A percentile compares a stretch with the other conserved stretches of the same genome.
These are phyloP conservation scores for Backusella parvicylindrica DNA, from an alignment of 192 early-diverging fungal species.

Conservation along the genomic window DNA sequence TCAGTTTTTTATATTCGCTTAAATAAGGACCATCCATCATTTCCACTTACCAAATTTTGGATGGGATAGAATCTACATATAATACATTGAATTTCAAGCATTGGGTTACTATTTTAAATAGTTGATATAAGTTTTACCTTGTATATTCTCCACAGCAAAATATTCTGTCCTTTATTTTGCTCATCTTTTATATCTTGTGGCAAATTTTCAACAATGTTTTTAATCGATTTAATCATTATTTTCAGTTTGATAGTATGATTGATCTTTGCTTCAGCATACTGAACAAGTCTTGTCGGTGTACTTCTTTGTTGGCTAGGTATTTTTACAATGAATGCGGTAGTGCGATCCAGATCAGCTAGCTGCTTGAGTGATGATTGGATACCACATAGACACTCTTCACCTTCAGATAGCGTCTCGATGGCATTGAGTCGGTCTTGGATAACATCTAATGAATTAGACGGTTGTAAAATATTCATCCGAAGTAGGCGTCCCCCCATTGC, in stretches of 20 bases:
- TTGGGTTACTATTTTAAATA: neutral
- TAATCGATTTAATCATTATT: slow-evolving; percentile 55
- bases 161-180: neutral
- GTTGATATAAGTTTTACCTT: neutral
- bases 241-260: slow-evolving; percentile 68
- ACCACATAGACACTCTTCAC: slow-evolving; percentile 48
- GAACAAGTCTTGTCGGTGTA: slow-evolving; percentile 25
- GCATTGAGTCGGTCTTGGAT: slow-evolving; percentile 57
- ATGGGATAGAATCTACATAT: slow-evolving; percentile 32
- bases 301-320: slow-evolving; percentile 38
- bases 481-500: slow-evolving; percentile 73
- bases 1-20: neutral
- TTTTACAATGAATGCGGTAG: slow-evolving; percentile 49
- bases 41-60: neutral
- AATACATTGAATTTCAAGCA: neutral
- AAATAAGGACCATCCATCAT: neutral
- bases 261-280: slow-evolving; percentile 60
- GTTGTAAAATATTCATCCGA: slow-evolving; percentile 76
- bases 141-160: neutral
- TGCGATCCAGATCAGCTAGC: slow-evolving; percentile 53
- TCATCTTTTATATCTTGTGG: neutral
- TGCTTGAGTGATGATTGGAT: slow-evolving; percentile 42
- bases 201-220: neutral
- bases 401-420: slow-evolving; percentile 49
- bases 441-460: slow-evolving; percentile 47